phyloP scores from a whole-genome alignment of 2,329 filamentous ascomycete genomes.

The Chrysoporthe austroafricana region DNA sequence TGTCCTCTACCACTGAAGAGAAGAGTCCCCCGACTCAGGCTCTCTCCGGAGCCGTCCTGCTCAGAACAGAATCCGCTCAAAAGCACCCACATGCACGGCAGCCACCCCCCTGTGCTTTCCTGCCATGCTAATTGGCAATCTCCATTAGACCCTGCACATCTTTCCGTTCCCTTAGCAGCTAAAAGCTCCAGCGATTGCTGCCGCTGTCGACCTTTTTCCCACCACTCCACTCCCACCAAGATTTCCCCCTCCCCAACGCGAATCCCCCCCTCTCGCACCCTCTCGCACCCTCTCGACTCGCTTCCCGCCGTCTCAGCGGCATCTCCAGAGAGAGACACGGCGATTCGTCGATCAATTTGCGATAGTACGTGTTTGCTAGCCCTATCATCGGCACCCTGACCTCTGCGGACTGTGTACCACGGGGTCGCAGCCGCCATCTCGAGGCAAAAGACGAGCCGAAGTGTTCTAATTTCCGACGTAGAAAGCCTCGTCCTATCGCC shows the following conservation, averaged over 20 bases:
- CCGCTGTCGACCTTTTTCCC: background rate
- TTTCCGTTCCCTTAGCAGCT: background rate
- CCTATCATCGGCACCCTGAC: too few species aligned
- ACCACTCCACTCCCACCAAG: conserved; percentile 1
- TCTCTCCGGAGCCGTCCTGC: background rate
- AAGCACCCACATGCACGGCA: background rate
- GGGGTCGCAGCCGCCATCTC: background rate
- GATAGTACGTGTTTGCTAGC: background rate
- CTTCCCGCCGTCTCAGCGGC: background rate
- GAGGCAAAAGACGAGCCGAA: background rate
- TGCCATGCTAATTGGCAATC: conserved; percentile 15
- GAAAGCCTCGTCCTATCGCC: background rate
- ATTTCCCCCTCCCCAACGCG: background rate
- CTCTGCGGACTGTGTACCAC: background rate
- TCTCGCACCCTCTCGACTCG: background rate
- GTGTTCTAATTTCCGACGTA: background rate
- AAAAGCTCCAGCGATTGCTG: conserved; percentile 11
- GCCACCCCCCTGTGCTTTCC: conserved; percentile 4
- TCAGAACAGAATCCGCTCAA: background rate
- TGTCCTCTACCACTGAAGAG: background rate
- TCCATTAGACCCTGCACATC: conserved; percentile 11
- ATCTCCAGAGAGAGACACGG: background rate
- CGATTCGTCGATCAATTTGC: background rate
- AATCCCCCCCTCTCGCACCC: conserved; percentile 2
- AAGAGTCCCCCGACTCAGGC: background rate